Conservation (phyloP, 2,329 filamentous ascomycete species). For the Coniosporium tulheliwenetii region DNA sequence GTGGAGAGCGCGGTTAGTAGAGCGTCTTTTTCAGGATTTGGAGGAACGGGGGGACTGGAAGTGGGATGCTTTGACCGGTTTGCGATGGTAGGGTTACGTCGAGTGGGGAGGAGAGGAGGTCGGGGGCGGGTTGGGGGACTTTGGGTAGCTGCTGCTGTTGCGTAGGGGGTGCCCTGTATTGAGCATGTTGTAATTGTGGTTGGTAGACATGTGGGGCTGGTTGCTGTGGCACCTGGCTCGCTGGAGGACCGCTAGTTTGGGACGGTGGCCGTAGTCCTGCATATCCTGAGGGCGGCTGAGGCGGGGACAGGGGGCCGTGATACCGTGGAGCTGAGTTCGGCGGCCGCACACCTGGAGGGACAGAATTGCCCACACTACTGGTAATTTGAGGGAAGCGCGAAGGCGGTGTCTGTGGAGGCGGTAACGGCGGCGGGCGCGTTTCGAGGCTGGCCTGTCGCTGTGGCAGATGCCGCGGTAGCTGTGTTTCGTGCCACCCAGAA, state of each 20-base stretch:
- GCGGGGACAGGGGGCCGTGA: conserved; percentile 4
- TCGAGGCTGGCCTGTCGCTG: conserved; percentile 2
- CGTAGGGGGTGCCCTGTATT: neutral
- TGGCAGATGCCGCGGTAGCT: conserved; percentile 4
- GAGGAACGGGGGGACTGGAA: conserved; percentile 75
- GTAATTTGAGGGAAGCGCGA: too few species aligned
- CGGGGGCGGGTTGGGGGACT: conserved; percentile 25
- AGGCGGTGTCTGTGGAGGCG: conserved; percentile 3
- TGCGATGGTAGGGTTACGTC: conserved; percentile 40
- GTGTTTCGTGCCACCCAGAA: conserved; percentile 4
- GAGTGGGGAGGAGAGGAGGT: conserved; percentile 49
- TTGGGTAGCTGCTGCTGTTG: conserved; percentile 13
- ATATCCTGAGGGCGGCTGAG: conserved; percentile 6
- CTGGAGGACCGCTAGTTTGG: conserved; percentile 4
- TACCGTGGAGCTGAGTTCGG: conserved; percentile 1
- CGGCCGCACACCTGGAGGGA: too few species aligned
- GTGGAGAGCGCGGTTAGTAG: conserved; percentile 62
- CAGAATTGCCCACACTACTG: too few species aligned
- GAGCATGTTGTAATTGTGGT: conserved; percentile 2
- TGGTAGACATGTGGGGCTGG: conserved; percentile 9
- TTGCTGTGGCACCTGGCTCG: conserved; percentile 5
- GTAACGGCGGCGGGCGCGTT: conserved; percentile 3
- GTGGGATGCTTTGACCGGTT: conserved; percentile 27
- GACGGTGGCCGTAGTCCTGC: conserved; percentile 6
- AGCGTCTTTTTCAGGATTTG: conserved; percentile 89